phyloP scores from a whole-genome alignment of 441 rosid species.

The Aquilaria agallochum region DNA sequence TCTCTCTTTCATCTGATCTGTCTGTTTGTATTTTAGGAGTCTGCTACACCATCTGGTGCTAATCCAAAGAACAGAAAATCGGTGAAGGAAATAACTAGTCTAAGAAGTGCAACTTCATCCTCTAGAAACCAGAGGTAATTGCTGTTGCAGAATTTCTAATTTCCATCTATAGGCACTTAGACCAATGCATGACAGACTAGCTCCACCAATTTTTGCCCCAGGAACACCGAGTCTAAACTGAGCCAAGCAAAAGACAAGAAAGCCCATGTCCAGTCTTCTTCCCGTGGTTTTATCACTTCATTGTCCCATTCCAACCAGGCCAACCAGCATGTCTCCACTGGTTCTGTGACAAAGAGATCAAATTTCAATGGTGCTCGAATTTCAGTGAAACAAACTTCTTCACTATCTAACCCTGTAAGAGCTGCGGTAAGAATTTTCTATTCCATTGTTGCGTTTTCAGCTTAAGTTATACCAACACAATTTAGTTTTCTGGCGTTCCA shows the following conservation, averaged over 20 bases:
- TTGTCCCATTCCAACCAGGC: constrained; percentile 22
- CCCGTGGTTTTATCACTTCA: constrained; percentile 24
- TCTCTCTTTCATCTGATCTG: no score
- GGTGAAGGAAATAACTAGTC: no score
- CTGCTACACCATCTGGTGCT: no score
- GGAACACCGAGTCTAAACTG: no score
- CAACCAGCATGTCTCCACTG: constrained; percentile 25
- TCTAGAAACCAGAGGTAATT: constrained; percentile 26
- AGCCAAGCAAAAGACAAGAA: constrained; percentile 26
- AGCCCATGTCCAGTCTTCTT: constrained; percentile 14
- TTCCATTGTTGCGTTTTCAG: not conserved
- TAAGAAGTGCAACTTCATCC: no score
- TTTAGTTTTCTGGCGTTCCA: no score
- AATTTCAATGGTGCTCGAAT: no score
- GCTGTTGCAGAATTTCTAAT: constrained; percentile 67
- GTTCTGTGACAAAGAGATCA: constrained; percentile 23
- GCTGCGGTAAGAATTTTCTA: constrained; percentile 35
- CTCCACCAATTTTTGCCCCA: no score
- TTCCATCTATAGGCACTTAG: constrained; percentile 47
- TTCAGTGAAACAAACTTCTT: no score
- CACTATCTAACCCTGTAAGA: constrained; percentile 16
- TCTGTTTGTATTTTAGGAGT: no score
- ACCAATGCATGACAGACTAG: constrained; percentile 22
- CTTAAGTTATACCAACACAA: no score
- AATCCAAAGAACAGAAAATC: no score